Evolutionary conservation across 371 early-diverging fungal genomes (phyloP).

Genomic region (Sporodiniella umbellata): DNA sequence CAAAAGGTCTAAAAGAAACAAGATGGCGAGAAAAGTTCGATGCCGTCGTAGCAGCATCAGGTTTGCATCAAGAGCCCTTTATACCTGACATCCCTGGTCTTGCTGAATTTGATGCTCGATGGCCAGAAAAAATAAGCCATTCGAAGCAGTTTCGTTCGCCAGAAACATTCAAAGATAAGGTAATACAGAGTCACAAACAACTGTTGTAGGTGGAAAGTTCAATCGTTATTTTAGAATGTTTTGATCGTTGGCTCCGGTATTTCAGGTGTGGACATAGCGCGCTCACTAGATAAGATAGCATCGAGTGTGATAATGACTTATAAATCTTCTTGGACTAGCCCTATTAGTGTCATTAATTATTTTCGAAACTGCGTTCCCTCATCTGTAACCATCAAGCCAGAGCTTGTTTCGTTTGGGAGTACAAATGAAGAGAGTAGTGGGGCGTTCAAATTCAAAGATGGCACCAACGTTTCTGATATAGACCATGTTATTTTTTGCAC

Average conservation of each 20-base stretch:
- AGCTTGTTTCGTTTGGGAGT: conserved; percentile 22
- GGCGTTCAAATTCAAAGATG: conserved; percentile 52
- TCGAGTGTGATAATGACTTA: conserved; percentile 28
- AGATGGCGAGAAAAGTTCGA: conserved; percentile 34
- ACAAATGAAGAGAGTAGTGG: conserved; percentile 25
- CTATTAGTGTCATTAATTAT: conserved; percentile 14
- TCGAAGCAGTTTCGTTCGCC: conserved; percentile 35
- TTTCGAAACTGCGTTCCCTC: conserved; percentile 20
- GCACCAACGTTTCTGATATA: conserved; percentile 47
- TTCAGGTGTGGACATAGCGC: conserved; percentile 36
- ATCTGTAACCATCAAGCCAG: conserved; percentile 14
- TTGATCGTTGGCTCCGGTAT: too few relatives aligned
- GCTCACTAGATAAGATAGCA: conserved; percentile 25
- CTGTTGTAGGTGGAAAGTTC: too few relatives aligned
- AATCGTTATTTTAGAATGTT: too few relatives aligned
- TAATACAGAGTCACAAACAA: too few relatives aligned
- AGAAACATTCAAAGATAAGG: conserved; percentile 31
- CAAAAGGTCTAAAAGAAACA: conserved; percentile 7
- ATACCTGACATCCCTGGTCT: conserved; percentile 32
- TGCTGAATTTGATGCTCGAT: conserved; percentile 22
- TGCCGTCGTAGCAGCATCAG: conserved; percentile 38
- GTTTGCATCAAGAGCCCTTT: conserved; percentile 28
- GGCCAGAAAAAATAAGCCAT: conserved; percentile 25
- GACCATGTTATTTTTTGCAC: conserved; percentile 67
- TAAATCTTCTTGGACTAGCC: conserved; percentile 15